These are phyloP conservation scores for Lichtheimia hyalospora DNA, from an alignment of 371 early-diverging fungal species.

Conservation along the genomic window DNA sequence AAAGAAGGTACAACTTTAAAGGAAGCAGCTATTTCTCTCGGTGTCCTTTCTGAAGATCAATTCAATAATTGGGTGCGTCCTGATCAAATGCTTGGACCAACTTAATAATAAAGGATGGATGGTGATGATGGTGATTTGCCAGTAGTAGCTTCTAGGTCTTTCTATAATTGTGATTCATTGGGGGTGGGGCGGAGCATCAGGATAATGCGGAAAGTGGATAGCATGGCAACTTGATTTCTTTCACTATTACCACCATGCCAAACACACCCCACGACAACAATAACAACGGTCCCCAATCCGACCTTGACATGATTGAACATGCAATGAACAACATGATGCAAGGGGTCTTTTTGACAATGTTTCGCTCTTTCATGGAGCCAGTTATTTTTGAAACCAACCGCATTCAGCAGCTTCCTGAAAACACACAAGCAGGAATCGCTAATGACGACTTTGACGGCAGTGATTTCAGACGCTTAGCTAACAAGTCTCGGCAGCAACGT, in stretches of 20 bases:
- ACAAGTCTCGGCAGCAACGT: constrained; percentile 27
- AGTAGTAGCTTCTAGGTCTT: too few relatives aligned
- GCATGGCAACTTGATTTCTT: too few relatives aligned
- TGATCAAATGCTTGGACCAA: constrained; percentile 75
- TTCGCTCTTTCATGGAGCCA: constrained; percentile 25
- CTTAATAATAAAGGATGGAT: neutral
- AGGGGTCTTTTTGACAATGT: constrained; percentile 28
- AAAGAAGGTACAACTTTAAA: constrained; percentile 81
- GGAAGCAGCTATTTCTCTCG: constrained; percentile 78
- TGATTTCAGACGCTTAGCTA: constrained; percentile 35
- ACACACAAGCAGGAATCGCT: neutral
- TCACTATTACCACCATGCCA: neutral
- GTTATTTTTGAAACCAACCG: constrained; percentile 1
- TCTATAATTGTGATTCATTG: too few relatives aligned
- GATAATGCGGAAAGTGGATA: too few relatives aligned
- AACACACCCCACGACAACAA: neutral
- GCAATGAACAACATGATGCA: constrained; percentile 39
- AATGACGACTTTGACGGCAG: constrained; percentile 30
- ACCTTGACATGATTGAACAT: constrained; percentile 34
- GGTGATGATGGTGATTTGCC: too few relatives aligned
- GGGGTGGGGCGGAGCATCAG: too few relatives aligned
- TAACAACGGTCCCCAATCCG: constrained; percentile 17
- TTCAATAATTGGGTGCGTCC: constrained; percentile 87
- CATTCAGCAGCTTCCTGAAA: neutral
- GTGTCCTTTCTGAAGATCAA: constrained; percentile 73